Base-by-base conservation (phyloP, 2,329 filamentous ascomycete genomes). In the Coleophoma cylindrospora region DNA sequence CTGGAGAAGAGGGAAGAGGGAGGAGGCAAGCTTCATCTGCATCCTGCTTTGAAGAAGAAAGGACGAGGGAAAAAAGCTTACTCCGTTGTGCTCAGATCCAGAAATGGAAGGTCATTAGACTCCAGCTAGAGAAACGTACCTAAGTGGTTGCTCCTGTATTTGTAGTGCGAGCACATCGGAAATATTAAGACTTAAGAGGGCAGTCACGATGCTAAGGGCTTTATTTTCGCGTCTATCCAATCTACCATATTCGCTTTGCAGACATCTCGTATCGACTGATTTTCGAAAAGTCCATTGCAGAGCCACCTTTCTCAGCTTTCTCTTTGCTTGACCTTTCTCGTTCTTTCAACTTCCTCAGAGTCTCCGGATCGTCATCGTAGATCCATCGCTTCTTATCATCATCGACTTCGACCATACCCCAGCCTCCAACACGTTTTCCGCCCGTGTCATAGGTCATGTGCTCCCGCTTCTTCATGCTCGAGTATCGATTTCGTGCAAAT, bases 231-330 rank as follows among this genome's bases (percentile, higher is more conserved):
- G 27, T 27, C 3, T 10, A 27, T 27, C 27, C 6, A 17, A 14
- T n/a, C 50, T 59, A 97, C 94, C 94, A 99, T 61, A 99, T 99
- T 65, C 94, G 80, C 77, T 96, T 97, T 0, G 90, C 89, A 60
- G 91, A 86, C 94, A 97, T 96, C 65, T 91, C 90, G 71, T 96
- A 99, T 61, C 94, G 78, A 59, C 77, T 82, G 55, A 83, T 89
- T 65, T 72, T 82, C 62, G 77, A 87, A 68, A 82, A 81, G 65
- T 80, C 82, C 47, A 80, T 76, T 47, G 72, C 71, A 34, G 76
- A 70, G 52, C 66, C 70, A 22, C 49, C 70, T 54, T 73, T 73
- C 34, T 69, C 71, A 21, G 76, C 76, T 57, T 79, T 83, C 56
- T 82, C 80, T 54, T 79, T 80, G 7, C 77, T 79, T 59, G 80